A percentile compares a stretch with the other conserved stretches of the same genome.
Evolutionary conservation across 2,329 filamentous ascomycete species (phyloP).

Genomic region (Beauveria rudraprayagi): DNA sequence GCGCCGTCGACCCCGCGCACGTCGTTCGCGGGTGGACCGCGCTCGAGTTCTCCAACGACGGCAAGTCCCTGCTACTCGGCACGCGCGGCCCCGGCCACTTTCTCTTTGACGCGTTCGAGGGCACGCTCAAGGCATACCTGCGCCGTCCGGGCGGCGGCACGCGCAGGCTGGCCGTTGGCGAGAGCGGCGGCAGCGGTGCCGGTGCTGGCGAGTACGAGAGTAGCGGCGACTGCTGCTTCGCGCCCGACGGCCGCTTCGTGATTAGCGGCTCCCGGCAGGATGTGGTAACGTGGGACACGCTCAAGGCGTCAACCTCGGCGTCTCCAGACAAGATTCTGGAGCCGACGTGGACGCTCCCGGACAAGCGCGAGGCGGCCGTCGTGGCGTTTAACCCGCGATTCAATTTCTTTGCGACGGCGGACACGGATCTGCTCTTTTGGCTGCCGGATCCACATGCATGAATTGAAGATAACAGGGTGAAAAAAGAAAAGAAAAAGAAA

Average conservation of each 20-base stretch:
- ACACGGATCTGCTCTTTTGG: conserved; percentile 77
- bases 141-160: conserved; percentile 48
- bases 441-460: conserved; percentile 57
- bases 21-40: conserved; percentile 71
- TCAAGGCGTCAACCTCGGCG: conserved; percentile 40
- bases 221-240: conserved; percentile 78
- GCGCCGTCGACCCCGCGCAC: conserved; percentile 46
- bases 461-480: conserved; percentile 13
- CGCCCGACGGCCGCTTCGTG: conserved; percentile 82
- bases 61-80: conserved; percentile 74
- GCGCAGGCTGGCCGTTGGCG: conserved; percentile 45
- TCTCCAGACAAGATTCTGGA: conserved; percentile 47
- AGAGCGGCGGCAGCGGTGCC: conserved; percentile 35
- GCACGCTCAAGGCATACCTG: conserved; percentile 67
- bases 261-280: conserved; percentile 71
- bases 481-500: not conserved
- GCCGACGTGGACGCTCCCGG: conserved; percentile 56
- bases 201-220: conserved; percentile 40
- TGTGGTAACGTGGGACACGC: conserved; percentile 78
- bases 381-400: conserved; percentile 85
- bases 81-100: conserved; percentile 83
- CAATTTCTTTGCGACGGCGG: conserved; percentile 85
- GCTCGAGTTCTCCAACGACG: conserved; percentile 93
- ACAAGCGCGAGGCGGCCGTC: conserved; percentile 61
- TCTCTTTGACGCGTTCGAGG: conserved; percentile 87